Percentiles rank a stretch among this genome's conserved stretches.
Evolutionary conservation across 2,329 filamentous ascomycete species (phyloP).

Genomic region (Trichoderma sp.): DNA sequence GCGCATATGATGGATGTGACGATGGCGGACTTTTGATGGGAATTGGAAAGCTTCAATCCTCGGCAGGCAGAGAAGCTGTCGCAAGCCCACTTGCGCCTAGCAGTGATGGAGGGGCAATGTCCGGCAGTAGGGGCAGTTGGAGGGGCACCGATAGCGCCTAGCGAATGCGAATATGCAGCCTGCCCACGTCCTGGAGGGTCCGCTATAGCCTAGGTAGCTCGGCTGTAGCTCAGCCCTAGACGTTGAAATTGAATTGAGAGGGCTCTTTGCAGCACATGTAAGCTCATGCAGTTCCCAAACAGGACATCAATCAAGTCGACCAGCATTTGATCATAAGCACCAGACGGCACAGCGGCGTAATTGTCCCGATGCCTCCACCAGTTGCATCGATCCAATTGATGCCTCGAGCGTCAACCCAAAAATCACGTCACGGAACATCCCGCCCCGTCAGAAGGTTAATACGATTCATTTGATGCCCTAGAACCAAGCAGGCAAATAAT

Average conservation of each 20-base stretch:
- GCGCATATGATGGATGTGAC: not conserved
- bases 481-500: not conserved
- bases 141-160: not conserved
- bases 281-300: not conserved
- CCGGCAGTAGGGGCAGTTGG: not conserved
- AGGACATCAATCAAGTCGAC: not conserved
- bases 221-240: not conserved
- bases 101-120: not conserved
- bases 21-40: not conserved
- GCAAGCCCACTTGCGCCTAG: slow-evolving; percentile 1
- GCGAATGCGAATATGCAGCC: not conserved
- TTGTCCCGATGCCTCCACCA: not conserved
- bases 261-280: not conserved
- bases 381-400: not conserved
- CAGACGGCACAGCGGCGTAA: not conserved
- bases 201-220: not conserved
- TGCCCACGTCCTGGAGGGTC: not conserved
- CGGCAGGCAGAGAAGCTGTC: slow-evolving; percentile 22
- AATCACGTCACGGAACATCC: not conserved
- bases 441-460: not conserved
- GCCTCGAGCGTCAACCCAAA: not conserved
- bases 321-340: not conserved
- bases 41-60: not conserved
- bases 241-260: too few relatives aligned
- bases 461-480: not conserved